Conservation (phyloP, 306 rosid species). For the Cyamopsis tetragonoloba region DNA sequence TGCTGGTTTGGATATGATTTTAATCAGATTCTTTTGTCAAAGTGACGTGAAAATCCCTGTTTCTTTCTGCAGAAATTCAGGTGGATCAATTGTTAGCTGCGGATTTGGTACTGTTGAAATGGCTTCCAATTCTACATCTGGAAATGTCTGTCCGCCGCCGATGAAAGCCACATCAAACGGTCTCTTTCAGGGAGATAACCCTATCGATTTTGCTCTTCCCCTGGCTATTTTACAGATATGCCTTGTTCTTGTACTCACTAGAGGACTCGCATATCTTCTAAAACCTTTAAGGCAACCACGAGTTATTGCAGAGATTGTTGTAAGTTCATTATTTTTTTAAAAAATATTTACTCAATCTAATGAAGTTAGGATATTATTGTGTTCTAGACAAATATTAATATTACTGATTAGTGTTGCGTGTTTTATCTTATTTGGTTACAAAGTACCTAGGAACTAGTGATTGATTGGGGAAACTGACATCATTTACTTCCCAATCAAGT, state of each 20-base stretch:
- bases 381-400: not conserved
- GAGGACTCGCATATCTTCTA: conserved; percentile 39
- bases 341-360: not conserved
- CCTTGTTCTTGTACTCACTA: conserved; percentile 37
- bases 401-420: not conserved
- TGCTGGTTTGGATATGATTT: not conserved
- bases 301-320: conserved; percentile 60
- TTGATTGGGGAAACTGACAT: not conserved
- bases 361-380: not conserved
- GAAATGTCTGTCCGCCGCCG: conserved; percentile 39
- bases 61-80: conserved; percentile 27
- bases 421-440: not conserved
- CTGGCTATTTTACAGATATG: conserved; percentile 51
- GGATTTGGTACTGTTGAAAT: conserved; percentile 26
- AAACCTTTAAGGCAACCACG: conserved; percentile 42
- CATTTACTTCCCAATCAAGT: not conserved
- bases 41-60: not conserved
- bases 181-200: conserved; percentile 73
- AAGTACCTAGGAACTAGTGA: not conserved
- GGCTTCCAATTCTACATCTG: conserved; percentile 40
- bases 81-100: conserved; percentile 15
- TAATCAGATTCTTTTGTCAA: not conserved
- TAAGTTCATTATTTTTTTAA: conserved; percentile 34
- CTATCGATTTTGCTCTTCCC: conserved; percentile 79
- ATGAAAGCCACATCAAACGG: conserved; percentile 87